Evolutionary conservation across 2,329 filamentous ascomycete genomes (phyloP), one percentile per base, ranked within the genome.

Genomic region (Parafenestella ontariensis): DNA sequence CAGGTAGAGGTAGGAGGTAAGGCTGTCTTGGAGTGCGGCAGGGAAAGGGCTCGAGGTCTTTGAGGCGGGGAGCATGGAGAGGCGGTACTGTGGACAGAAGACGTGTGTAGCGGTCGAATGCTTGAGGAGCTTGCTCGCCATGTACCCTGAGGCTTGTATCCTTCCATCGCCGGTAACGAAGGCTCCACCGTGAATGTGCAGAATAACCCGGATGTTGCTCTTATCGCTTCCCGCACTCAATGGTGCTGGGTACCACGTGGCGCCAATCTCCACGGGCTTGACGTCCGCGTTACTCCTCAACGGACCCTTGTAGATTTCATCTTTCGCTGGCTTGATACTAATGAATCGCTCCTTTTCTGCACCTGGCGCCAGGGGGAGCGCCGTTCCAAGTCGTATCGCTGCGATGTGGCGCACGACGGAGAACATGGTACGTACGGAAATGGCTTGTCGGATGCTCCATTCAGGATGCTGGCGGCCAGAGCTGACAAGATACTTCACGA

Each of bases 141-240:
- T 60, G 44, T 61, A 74, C 0, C 76, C 74, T 5, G 66, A 62
- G 40, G 74, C 73, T 21, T 56, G 53, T 5, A 68, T 72, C 18
- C 79, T 62, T 8, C 78, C 79, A 53, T 80, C 76, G 40, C 78
- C 79, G 17, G 77, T 64, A 1, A 82, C 76, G 58, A 76, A 83
- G 0, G 78, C 81, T 36, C 81, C 81, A 41, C 81, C 81, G 61
- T 83, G 81, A 49, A 82, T 71, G 54, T 83, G 81, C 5, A 83
- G 68, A 7, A 81, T 62, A 1, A 82, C 74, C 1, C 61, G 71
- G 46, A 65, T 56, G 21, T 58, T 59, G 28, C 33, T 56, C 31
- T 57, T 54, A 34, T 69, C 56, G 9, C 47, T 54, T 1, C 42
- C 41, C 1, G 45, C 23, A 7, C 50, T 56, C 31, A 69, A 49